A percentile compares a stretch with the other conserved stretches of the same genome.
These are phyloP conservation scores for Didymosphaeria variabile DNA, from an alignment of 2,329 filamentous ascomycete species.

Conservation along the genomic window DNA sequence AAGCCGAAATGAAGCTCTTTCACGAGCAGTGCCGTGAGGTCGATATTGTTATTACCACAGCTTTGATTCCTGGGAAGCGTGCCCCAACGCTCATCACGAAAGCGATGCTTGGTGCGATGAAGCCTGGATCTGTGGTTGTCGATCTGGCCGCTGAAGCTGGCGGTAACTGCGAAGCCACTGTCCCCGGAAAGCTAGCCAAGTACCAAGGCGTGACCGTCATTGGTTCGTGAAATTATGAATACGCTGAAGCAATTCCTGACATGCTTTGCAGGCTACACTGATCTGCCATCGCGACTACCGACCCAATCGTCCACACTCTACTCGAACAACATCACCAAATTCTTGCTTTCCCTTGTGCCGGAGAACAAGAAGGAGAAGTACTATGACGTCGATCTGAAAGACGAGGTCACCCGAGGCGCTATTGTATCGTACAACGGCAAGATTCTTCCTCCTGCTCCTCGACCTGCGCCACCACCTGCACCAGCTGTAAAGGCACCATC, in stretches of 20 bases:
- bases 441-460: constrained; percentile 77
- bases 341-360: constrained; percentile 81
- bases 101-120: constrained; percentile 84
- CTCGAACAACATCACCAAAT: constrained; percentile 93
- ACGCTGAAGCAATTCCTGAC: constrained; percentile 47
- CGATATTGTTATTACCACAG: constrained; percentile 92
- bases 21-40: constrained; percentile 86
- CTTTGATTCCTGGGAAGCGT: constrained; percentile 84
- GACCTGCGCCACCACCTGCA: constrained; percentile 69
- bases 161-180: constrained; percentile 85
- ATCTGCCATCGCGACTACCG: constrained; percentile 84
- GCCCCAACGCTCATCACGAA: constrained; percentile 87
- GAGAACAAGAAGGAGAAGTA: constrained; percentile 79
- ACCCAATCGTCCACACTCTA: constrained; percentile 91
- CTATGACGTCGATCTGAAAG: constrained; percentile 80
- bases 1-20: constrained; percentile 92
- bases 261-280: constrained; percentile 70
- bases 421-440: constrained; percentile 84
- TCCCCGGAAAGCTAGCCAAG: constrained; percentile 73
- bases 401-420: constrained; percentile 85
- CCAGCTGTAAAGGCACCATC: constrained; percentile 55
- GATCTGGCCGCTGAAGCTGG: constrained; percentile 89
- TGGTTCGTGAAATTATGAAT: constrained; percentile 59
- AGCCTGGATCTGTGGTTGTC: constrained; percentile 86
- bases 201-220: constrained; percentile 86